Percentiles rank a stretch among this genome's conserved stretches.
These are phyloP conservation scores for Colletotrichum viniferum DNA, from an alignment of 2,329 filamentous ascomycete species.

Conservation along the genomic window DNA sequence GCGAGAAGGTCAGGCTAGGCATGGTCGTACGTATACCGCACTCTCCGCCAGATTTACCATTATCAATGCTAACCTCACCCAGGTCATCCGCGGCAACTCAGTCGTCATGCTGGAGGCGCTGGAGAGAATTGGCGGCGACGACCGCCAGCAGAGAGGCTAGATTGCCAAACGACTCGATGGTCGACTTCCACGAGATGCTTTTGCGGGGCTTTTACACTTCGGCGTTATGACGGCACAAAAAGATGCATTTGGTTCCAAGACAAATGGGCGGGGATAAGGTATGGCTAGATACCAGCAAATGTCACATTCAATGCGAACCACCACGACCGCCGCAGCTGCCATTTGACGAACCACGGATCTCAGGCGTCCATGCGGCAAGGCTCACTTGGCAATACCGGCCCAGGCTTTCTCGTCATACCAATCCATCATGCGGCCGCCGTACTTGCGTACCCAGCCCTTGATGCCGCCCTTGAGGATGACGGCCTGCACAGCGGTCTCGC, in stretches of 20 bases:
- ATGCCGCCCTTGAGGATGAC: conserved; percentile 57
- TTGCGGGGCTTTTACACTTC: conserved; percentile 7
- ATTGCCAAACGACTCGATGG: neutral
- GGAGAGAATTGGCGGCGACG: conserved; percentile 69
- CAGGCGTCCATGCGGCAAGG: neutral
- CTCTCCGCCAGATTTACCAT: neutral
- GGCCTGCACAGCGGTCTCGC: conserved; percentile 47
- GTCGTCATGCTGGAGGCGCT: conserved; percentile 96
- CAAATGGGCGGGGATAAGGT: conserved; percentile 5
- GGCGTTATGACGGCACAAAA: conserved; percentile 19
- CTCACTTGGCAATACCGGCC: conserved; percentile 21
- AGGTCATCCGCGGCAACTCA: conserved; percentile 97
- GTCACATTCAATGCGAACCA: neutral
- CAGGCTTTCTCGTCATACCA: conserved; percentile 51
- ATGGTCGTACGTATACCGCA: conserved; percentile 75
- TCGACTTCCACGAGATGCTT: conserved; percentile 2
- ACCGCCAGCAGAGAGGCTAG: conserved; percentile 42
- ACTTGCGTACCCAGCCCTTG: conserved; percentile 58
- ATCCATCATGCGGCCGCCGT: conserved; percentile 52
- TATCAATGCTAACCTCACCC: conserved; percentile 28
- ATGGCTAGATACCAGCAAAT: conserved; percentile 33
- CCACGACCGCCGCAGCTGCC: neutral
- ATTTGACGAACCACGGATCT: neutral
- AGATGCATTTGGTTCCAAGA: conserved; percentile 15
- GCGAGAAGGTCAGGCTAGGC: conserved; percentile 87